Conservation (phyloP, 345 rosid genomes). For the Citrus australasica region DNA sequence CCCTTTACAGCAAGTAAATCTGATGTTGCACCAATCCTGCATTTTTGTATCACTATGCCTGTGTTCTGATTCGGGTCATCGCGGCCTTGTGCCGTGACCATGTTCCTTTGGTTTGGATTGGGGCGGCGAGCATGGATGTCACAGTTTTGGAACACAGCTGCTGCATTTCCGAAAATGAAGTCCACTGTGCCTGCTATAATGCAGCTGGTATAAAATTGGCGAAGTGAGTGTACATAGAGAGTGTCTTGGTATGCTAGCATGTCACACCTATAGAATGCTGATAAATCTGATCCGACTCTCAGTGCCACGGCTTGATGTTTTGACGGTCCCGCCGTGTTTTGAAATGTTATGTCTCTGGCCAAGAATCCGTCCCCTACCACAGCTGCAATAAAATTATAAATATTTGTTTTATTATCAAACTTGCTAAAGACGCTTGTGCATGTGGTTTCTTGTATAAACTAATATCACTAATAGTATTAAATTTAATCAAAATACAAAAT, state of each 20-base stretch:
- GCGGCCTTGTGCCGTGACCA: slow-evolving; percentile 83
- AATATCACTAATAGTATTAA: no score
- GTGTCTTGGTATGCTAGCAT: slow-evolving; percentile 79
- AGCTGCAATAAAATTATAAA: slow-evolving; percentile 34
- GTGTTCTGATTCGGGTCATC: slow-evolving; percentile 69
- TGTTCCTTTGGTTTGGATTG: slow-evolving; percentile 54
- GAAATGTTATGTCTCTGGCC: slow-evolving; percentile 66
- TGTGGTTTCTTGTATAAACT: no score
- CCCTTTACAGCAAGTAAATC: slow-evolving; percentile 37
- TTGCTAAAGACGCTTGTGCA: no score
- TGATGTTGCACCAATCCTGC: slow-evolving; percentile 61
- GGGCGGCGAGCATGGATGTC: slow-evolving; percentile 71
- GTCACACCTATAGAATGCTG: slow-evolving; percentile 58
- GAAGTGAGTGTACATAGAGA: slow-evolving; percentile 67
- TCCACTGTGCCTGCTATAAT: slow-evolving; percentile 56
- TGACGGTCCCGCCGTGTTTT: slow-evolving; percentile 76
- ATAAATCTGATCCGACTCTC: slow-evolving; percentile 57
- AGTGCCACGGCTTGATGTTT: slow-evolving; percentile 86
- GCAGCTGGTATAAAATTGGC: slow-evolving; percentile 62
- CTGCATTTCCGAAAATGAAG: slow-evolving; percentile 79
- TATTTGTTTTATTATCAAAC: no score
- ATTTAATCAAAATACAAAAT: no score
- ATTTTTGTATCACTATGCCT: slow-evolving; percentile 65
- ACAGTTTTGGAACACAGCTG: slow-evolving; percentile 54
- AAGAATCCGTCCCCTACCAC: slow-evolving; percentile 66